These are phyloP conservation scores for Podospora appendiculata DNA, from an alignment of 495 filamentous ascomycete genomes.

Conservation along the genomic window DNA sequence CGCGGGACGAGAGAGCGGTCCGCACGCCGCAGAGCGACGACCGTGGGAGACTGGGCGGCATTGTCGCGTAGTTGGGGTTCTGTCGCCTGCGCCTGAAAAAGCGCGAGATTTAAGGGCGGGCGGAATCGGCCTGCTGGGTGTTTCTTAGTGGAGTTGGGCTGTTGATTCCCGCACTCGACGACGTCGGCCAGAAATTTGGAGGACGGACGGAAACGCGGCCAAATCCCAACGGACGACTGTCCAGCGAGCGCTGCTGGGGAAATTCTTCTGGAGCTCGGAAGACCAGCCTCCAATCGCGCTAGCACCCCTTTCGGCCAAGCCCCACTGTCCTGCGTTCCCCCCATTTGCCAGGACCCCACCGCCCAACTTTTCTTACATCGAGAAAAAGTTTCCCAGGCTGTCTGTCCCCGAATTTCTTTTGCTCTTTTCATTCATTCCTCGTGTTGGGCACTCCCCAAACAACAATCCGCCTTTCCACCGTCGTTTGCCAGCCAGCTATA, in stretches of 20 bases:
- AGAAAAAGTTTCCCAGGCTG: slow-evolving; percentile 3
- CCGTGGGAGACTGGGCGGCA: slow-evolving; percentile 8
- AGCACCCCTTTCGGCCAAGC: no score
- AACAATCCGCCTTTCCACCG: not conserved
- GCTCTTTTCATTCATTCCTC: slow-evolving; percentile 8
- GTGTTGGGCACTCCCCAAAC: slow-evolving; percentile 10
- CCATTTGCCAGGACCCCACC: slow-evolving; percentile 1
- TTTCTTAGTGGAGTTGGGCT: no score
- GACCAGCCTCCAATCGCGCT: no score
- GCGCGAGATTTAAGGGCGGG: no score
- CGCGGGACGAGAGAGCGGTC: slow-evolving; percentile 40
- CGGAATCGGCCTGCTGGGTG: no score
- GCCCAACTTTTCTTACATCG: slow-evolving; percentile 9
- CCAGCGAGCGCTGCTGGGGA: no score
- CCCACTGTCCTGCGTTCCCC: no score
- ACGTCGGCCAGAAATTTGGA: no score
- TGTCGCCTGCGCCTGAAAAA: not conserved
- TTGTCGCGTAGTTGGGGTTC: slow-evolving; percentile 12
- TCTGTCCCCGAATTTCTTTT: slow-evolving; percentile 1
- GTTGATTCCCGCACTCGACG: no score
- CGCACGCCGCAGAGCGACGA: slow-evolving; percentile 16
- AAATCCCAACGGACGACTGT: no score
- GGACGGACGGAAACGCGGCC: no score
- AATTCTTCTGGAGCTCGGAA: not conserved
- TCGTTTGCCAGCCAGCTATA: not conserved